Evolutionary conservation across 208 protist species (phyloP).

Genomic region (Tritrichomonas foetus): DNA sequence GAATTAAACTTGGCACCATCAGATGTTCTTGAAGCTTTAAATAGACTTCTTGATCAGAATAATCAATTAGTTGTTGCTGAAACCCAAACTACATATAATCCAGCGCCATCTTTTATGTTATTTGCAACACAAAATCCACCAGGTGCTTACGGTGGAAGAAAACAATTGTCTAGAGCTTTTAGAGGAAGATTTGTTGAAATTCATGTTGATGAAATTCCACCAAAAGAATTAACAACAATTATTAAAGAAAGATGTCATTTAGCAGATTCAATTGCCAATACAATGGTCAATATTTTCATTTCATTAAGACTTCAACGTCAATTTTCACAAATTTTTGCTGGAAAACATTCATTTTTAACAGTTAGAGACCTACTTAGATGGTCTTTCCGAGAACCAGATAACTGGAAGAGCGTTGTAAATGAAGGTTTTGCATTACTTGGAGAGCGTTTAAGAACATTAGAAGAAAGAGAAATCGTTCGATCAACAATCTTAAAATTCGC

Average conservation of each 20-base stretch:
- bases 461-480: conserved; percentile 80
- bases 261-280: conserved; percentile 41
- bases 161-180: conserved; percentile 98
- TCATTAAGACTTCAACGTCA: conserved; percentile 76
- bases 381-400: conserved; percentile 78
- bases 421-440: conserved; percentile 94
- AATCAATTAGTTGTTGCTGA: conserved; percentile 97
- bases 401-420: conserved; percentile 81
- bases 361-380: conserved; percentile 99
- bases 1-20: conserved; percentile 99
- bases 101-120: conserved; percentile 94
- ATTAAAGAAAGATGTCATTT: conserved; percentile 75
- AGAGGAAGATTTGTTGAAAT: conserved; percentile 97
- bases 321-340: conserved; percentile 81
- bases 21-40: conserved; percentile 94
- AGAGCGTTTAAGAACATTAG: conserved; percentile 82
- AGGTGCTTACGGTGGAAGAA: conserved; percentile 88
- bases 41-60: conserved; percentile 99
- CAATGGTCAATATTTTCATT: conserved; percentile 71
- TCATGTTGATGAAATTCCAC: conserved; percentile 97
- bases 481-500: background rate
- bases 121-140: conserved; percentile 99
- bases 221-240: conserved; percentile 88
- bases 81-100: conserved; percentile 88
- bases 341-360: conserved; percentile 96